phyloP scores from a whole-genome alignment of 768 basidiomycete genomes.

The Lactarius vividus region DNA sequence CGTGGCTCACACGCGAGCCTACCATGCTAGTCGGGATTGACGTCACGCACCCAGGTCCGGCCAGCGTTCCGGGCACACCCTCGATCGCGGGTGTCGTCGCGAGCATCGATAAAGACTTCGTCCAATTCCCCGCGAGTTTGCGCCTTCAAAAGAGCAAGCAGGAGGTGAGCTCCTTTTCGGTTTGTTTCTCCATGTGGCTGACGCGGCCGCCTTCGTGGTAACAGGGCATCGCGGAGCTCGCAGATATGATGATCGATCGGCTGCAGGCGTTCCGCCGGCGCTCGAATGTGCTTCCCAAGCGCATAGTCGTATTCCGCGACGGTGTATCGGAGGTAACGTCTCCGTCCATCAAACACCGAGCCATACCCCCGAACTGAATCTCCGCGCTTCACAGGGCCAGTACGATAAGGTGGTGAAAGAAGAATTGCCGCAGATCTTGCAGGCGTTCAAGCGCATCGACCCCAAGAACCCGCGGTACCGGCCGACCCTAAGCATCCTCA shows the following conservation, averaged over 20 bases:
- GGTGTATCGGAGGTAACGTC: slow-evolving; percentile 72
- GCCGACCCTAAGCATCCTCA: slow-evolving; percentile 66
- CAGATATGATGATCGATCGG: slow-evolving; percentile 69
- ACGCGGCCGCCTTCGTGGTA: neutral
- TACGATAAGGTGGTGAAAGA: slow-evolving; percentile 57
- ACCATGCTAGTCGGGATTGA: slow-evolving; percentile 89
- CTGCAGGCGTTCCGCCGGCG: slow-evolving; percentile 54
- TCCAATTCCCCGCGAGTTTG: slow-evolving; percentile 76
- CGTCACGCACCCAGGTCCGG: slow-evolving; percentile 76
- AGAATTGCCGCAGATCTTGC: slow-evolving; percentile 60
- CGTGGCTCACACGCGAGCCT: slow-evolving; percentile 60
- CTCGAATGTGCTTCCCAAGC: slow-evolving; percentile 52
- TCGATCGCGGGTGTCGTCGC: slow-evolving; percentile 85
- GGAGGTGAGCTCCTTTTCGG: slow-evolving; percentile 33
- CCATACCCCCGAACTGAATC: neutral
- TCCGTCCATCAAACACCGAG: neutral
- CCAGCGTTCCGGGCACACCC: slow-evolving; percentile 66
- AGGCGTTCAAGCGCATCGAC: slow-evolving; percentile 55
- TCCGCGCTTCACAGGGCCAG: slow-evolving; percentile 54
- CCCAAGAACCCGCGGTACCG: slow-evolving; percentile 49
- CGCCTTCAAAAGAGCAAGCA: slow-evolving; percentile 57
- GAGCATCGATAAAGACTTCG: slow-evolving; percentile 64
- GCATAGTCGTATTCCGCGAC: slow-evolving; percentile 74
- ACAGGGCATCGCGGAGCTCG: slow-evolving; percentile 71
- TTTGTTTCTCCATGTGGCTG: neutral